These are phyloP conservation scores for Perilla frutescens DNA, from an alignment of 257 asterid genomes.

Conservation along the genomic window DNA sequence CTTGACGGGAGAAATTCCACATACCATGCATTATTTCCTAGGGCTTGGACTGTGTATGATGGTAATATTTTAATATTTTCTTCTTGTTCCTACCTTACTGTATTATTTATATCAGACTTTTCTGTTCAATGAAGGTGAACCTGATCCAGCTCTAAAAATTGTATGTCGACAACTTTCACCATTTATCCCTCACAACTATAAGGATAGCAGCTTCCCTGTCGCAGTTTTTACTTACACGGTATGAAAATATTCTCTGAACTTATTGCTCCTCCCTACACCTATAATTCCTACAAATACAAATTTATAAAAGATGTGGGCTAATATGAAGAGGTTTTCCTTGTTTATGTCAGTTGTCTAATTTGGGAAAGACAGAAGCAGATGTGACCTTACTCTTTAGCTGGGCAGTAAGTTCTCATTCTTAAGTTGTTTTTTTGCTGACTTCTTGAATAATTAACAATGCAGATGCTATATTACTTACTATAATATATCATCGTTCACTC, in stretches of 20 bases:
- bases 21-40: constrained; percentile 94
- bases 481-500: constrained; percentile 9
- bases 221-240: constrained; percentile 91
- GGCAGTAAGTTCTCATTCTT: constrained; percentile 68
- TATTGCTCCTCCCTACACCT: constrained; percentile 18
- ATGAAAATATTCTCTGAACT: constrained; percentile 26
- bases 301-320: constrained; percentile 12
- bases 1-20: constrained; percentile 71
- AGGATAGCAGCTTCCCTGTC: constrained; percentile 94
- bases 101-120: constrained; percentile 33
- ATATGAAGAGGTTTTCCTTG: constrained; percentile 36
- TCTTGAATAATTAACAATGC: constrained; percentile 22
- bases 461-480: not conserved
- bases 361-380: constrained; percentile 71
- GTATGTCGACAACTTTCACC: constrained; percentile 97
- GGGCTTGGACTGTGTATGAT: constrained; percentile 98
- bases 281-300: constrained; percentile 10
- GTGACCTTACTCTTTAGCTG: constrained; percentile 92
- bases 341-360: constrained; percentile 73
- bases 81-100: constrained; percentile 26
- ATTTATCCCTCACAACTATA: constrained; percentile 88
- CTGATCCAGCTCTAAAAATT: constrained; percentile 85
- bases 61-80: constrained; percentile 55
- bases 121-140: constrained; percentile 73
- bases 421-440: constrained; percentile 20